phyloP scores from a whole-genome alignment of 805 yeast genomes.

The Ascoidea tarda region DNA sequence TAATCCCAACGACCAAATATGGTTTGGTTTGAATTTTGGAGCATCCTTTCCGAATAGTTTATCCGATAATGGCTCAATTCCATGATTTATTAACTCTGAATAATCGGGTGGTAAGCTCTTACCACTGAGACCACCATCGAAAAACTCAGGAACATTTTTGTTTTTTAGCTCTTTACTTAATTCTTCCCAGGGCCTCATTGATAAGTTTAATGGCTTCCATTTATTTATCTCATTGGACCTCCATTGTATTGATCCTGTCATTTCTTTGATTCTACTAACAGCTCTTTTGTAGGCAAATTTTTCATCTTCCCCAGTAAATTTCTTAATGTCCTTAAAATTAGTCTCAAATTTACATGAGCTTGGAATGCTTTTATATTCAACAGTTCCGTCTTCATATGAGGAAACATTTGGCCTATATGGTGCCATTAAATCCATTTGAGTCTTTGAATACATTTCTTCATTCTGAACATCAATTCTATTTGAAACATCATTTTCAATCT shows the following conservation, averaged over 20 bases:
- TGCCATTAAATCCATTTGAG: conserved; percentile 39
- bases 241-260: conserved; percentile 41
- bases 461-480: conserved; percentile 36
- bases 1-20: conserved; percentile 56
- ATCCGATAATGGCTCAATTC: background rate
- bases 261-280: conserved; percentile 46
- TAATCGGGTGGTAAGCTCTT: conserved; percentile 8
- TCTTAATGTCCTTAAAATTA: conserved; percentile 32
- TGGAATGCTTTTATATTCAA: conserved; percentile 16
- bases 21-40: conserved; percentile 29
- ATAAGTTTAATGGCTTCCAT: conserved; percentile 41
- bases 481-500: conserved; percentile 14
- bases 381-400: conserved; percentile 37
- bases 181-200: conserved; percentile 47
- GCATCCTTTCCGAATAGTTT: conserved; percentile 12
- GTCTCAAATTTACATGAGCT: conserved; percentile 10
- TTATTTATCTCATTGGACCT: conserved; percentile 21
- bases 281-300: conserved; percentile 62
- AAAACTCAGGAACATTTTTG: conserved; percentile 6
- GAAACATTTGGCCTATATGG: conserved; percentile 63
- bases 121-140: conserved; percentile 11
- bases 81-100: background rate
- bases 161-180: conserved; percentile 1
- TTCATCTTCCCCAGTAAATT: conserved; percentile 70
- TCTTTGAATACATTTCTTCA: conserved; percentile 57